Percentiles rank a stretch among this genome's conserved stretches.
Evolutionary conservation across 164 flowering plant species (phyloP).

Genomic region (Macadamia tetraphylla): DNA sequence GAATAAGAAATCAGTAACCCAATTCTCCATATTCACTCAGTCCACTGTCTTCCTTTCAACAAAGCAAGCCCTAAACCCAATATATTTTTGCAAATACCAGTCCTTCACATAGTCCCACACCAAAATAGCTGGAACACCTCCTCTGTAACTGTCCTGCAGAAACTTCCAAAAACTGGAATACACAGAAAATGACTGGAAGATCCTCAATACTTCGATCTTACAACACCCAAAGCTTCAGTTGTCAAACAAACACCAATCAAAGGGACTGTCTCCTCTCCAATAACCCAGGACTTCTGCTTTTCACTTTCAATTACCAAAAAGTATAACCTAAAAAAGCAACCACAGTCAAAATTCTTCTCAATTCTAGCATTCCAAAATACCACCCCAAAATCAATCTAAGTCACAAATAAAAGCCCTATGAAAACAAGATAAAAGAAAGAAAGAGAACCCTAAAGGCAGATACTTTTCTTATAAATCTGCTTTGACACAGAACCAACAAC

Average conservation of each 20-base stretch:
- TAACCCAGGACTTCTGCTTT: neutral
- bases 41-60: neutral
- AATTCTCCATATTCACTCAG: neutral
- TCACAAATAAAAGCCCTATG: neutral
- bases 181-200: too few relatives aligned
- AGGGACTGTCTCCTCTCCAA: neutral
- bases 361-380: too few relatives aligned
- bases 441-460: neutral
- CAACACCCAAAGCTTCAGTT: too few relatives aligned
- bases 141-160: too few relatives aligned
- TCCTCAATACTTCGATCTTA: neutral
- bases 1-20: neutral
- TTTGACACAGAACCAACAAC: too few relatives aligned
- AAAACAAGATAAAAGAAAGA: neutral
- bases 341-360: neutral
- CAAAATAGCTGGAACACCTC: too few relatives aligned
- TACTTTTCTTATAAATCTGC: neutral
- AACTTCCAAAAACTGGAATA: too few relatives aligned
- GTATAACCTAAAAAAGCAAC: neutral
- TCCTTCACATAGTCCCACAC: too few relatives aligned
- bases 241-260: neutral
- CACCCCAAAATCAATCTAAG: neutral
- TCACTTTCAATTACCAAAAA: neutral
- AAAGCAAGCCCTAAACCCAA: neutral
- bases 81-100: neutral